Evolutionary conservation across 768 basidiomycete genomes (phyloP).

Genomic region (Leccinum truebloodii): DNA sequence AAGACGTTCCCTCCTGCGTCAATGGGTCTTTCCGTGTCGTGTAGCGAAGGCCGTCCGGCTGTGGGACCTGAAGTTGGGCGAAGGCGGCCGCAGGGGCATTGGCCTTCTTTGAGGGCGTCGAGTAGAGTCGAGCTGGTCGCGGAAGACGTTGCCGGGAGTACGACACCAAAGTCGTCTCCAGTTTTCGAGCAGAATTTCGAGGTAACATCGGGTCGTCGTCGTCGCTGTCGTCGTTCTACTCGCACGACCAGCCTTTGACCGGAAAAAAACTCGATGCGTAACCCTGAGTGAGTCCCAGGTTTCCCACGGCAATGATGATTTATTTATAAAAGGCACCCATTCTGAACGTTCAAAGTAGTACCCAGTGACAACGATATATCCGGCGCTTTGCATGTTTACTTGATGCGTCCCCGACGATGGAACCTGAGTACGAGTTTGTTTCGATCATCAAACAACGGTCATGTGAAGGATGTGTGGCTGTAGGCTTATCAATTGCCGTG

Average conservation of each 20-base stretch:
- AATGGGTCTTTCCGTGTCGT: constrained; percentile 14
- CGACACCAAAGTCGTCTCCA: constrained; percentile 50
- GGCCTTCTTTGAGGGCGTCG: constrained; percentile 57
- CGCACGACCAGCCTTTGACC: constrained; percentile 14
- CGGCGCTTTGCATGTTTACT: no score
- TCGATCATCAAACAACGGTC: no score
- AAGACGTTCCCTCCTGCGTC: no score
- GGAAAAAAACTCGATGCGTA: constrained; percentile 8
- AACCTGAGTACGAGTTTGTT: no score
- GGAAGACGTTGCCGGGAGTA: constrained; percentile 63
- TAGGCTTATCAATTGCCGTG: no score
- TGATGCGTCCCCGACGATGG: no score
- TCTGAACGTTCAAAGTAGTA: no score
- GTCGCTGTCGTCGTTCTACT: constrained; percentile 8
- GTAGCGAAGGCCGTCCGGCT: constrained; percentile 41
- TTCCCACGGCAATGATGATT: no score
- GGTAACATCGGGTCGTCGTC: constrained; percentile 26
- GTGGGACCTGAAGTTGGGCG: constrained; percentile 37
- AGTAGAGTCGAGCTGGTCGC: constrained; percentile 69
- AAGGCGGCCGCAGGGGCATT: constrained; percentile 56
- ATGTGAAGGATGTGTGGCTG: no score
- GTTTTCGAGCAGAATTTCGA: constrained; percentile 28
- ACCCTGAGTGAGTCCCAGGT: no score
- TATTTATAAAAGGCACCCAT: no score
- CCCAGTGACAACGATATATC: no score